Evolutionary conservation across 73 alveolate genomes (phyloP), one percentile per base, ranked within the genome.

Genomic region (Paraurostyla sp.): DNA sequence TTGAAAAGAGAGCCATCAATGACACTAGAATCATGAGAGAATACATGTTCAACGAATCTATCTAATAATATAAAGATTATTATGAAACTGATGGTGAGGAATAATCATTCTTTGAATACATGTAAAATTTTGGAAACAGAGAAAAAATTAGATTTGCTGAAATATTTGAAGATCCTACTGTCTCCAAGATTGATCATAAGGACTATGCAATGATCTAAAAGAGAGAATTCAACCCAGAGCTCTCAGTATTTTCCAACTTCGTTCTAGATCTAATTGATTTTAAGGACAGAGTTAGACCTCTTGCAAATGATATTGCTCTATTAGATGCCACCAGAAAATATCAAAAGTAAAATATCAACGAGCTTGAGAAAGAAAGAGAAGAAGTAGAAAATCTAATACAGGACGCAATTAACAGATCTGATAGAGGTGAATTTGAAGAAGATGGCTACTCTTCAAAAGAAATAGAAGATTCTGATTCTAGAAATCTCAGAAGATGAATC

Each of bases 31-130:
- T 76, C n/a, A 42, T 89, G 92, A 62, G 95, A 83, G 83, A 88
- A 18, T 78, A 71, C 87, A 42, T 94, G 86, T 43, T 92, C 43
- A 71, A 81, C 25, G 95, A 93, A 62, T 48, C 95, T 20, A 83
- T 92, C 52, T 69, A 91, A 75, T 84, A 85, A 59, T 96, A 96
- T 78, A 83, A 78, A 54, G 99, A 96, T 71, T 96, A 96, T 90
- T 96, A 83, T 73, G 97, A 96, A 84, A 83, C 93, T 65, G 99
- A 96, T 80, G 73, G 85, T 6, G 97, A 95, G 43, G 99, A 92
- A 52, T 50, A 58, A 23, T 52, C 57, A 9, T 89, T 89, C 93
- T 71, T 89, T 36, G 88, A 92, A 41, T 89, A 87, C 80, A 13
- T 92, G 30, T 69, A 80, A 0, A 58, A 92, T 48, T 32, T 92